phyloP scores from a whole-genome alignment of 768 basidiomycete genomes.

The Mrakia gelida region DNA sequence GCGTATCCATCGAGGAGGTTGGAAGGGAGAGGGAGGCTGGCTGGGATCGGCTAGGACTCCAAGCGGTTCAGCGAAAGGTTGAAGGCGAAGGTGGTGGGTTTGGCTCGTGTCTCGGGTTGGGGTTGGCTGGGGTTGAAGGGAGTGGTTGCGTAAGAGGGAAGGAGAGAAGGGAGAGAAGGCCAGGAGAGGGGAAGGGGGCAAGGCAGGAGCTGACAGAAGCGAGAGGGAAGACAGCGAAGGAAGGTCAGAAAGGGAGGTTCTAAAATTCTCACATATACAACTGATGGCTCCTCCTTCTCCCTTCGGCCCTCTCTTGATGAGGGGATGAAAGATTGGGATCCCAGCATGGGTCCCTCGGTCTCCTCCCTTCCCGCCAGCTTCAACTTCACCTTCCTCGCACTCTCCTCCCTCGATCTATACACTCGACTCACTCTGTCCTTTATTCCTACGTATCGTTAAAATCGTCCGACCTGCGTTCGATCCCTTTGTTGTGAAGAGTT shows the following conservation, averaged over 20 bases:
- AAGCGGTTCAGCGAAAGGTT: too few species aligned
- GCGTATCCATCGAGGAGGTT: too few species aligned
- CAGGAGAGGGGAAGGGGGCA: not conserved
- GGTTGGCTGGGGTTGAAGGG: not conserved
- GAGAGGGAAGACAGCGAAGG: not conserved
- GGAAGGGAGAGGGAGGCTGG: too few species aligned
- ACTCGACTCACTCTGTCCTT: not conserved
- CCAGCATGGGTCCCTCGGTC: too few species aligned
- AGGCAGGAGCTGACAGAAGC: not conserved
- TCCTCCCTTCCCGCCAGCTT: not conserved
- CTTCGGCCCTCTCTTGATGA: too few species aligned
- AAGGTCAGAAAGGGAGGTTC: not conserved
- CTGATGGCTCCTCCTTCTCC: too few species aligned
- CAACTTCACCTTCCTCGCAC: not conserved
- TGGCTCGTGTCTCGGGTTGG: not conserved
- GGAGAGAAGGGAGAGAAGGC: not conserved
- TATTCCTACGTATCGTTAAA: too few species aligned
- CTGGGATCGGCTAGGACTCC: too few species aligned
- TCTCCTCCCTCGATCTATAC: not conserved
- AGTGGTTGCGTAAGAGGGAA: not conserved
- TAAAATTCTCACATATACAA: too few species aligned
- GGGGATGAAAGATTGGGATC: not conserved
- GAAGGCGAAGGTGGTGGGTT: too few species aligned
- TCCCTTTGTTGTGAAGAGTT: not conserved
- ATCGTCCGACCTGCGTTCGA: constrained; percentile 3